Evolutionary conservation across 2,329 filamentous ascomycete genomes (phyloP), one percentile per base, ranked within the genome.

Genomic region (Xylariaceae sp.): DNA sequence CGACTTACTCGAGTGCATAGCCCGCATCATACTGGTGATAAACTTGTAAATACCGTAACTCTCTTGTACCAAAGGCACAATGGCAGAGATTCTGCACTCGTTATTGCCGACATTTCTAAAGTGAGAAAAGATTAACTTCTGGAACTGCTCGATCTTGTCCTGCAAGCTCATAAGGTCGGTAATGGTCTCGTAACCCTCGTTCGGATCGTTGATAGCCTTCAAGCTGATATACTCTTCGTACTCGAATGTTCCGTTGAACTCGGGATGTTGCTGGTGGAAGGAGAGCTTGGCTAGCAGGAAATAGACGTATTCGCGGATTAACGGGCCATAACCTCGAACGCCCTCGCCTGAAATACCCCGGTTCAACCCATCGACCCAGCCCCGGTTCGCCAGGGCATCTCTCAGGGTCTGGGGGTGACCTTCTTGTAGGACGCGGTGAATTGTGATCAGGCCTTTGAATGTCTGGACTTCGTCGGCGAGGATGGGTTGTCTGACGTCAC

Each of bases 11-110:
- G 90, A 93, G 73, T 99, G 93, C 92, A 99, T 97, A 13, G 94
- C 94, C 58, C 94, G 86, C 63, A 99, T 77, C 94, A 99, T 99
- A 88, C 94, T 99, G 0, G 94, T 99, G 65, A 97, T 92, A 74
- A 99, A 99, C 76, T 97, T 97, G 81, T 99, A 99, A 67, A 99
- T 97, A 52, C 94, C 94, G 75, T 97, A 99, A 73, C 92, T 97
- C 78, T 99, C 94, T 73, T 96, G 91, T 2, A 99, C 94, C 49
- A 99, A 79, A 2, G 92, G 91, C 18, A 97, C 92, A 56, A 99
- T 78, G 1, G 94, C 90, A 11, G 93, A 95, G 69, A 99, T 99
- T 63, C 93, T 85, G 74, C 93, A 97, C 74, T 99, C 94, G 70
- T 97, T 99, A 77, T 96, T 96, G 52, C 89, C 87, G 30, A 92